Evolutionary conservation across 163 green algal genomes (phyloP).

Genomic region (Chloromonas sp.): DNA sequence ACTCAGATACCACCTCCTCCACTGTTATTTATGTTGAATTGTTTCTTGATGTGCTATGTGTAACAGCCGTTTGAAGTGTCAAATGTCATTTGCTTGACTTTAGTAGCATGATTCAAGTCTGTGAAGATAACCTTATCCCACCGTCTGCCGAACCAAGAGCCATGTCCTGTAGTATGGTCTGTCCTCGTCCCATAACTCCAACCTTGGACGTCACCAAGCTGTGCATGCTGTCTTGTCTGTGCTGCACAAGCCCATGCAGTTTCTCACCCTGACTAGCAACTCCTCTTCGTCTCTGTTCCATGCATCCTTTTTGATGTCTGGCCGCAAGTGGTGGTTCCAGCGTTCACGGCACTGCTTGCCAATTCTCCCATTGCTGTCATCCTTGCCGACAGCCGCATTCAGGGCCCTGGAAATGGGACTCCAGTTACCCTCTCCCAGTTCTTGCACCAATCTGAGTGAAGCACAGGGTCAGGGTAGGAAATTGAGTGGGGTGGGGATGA

Average conservation of each 20-base stretch:
- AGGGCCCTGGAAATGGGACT: slow-evolving; percentile 58
- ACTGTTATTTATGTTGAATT: no score
- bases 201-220: not conserved
- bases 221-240: not conserved
- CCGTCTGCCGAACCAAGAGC: no score
- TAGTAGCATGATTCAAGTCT: no score
- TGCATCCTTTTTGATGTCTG: slow-evolving; percentile 69
- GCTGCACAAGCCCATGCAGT: not conserved
- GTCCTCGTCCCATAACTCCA: no score
- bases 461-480: not conserved
- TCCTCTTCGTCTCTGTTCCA: slow-evolving; percentile 73
- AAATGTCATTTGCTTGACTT: no score
- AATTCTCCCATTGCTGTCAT: slow-evolving; percentile 40
- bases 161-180: no score
- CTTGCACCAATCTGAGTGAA: slow-evolving; percentile 57
- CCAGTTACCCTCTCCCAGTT: slow-evolving; percentile 75
- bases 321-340: slow-evolving; percentile 76
- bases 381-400: slow-evolving; percentile 35
- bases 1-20: no score
- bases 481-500: no score
- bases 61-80: no score
- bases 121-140: no score
- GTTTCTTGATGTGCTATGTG: no score
- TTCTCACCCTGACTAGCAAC: slow-evolving; percentile 44
- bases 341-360: slow-evolving; percentile 71